A percentile compares a stretch with the other conserved stretches of the same genome.
Evolutionary conservation across 352 stramenopile species (phyloP).

Genomic region (Phytophthora boehmeriae): DNA sequence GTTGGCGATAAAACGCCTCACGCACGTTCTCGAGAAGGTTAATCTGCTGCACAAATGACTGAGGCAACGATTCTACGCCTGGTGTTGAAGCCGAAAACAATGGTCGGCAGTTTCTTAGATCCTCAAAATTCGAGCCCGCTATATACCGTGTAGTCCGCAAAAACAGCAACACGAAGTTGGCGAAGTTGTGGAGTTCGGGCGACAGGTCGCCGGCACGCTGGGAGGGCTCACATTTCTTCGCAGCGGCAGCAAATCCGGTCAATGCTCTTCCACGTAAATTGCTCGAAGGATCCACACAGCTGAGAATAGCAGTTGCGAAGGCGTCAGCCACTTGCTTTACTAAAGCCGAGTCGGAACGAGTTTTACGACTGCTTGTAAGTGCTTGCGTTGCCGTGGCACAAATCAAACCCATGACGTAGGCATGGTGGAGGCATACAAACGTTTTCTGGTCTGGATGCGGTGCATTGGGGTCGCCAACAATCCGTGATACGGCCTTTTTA

Average conservation of each 20-base stretch:
- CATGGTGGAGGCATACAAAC: conserved; percentile 84
- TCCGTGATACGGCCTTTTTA: conserved; percentile 78
- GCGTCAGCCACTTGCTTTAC: conserved; percentile 77
- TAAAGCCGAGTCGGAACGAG: conserved; percentile 56
- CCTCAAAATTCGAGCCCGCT: conserved; percentile 58
- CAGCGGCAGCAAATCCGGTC: conserved; percentile 59
- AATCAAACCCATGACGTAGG: conserved; percentile 78
- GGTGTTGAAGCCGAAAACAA: conserved; percentile 47
- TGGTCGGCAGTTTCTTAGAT: conserved; percentile 61
- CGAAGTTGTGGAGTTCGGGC: conserved; percentile 66
- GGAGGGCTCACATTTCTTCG: conserved; percentile 49
- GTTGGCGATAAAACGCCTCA: conserved; percentile 39
- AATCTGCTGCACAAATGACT: conserved; percentile 80
- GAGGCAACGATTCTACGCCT: conserved; percentile 60
- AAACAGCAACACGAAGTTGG: conserved; percentile 83
- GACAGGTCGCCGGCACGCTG: conserved; percentile 64
- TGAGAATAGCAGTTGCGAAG: conserved; percentile 77
- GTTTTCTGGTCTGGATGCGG: conserved; percentile 53
- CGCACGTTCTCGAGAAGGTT: conserved; percentile 69
- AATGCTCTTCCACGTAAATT: conserved; percentile 61
- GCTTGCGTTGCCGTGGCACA: conserved; percentile 80
- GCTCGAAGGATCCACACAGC: conserved; percentile 71
- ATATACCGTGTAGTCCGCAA: conserved; percentile 69
- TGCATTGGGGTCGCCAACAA: conserved; percentile 56
- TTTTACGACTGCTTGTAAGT: conserved; percentile 69